Conservation (phyloP, 768 basidiomycete species). For the Lactarius trivialis region DNA sequence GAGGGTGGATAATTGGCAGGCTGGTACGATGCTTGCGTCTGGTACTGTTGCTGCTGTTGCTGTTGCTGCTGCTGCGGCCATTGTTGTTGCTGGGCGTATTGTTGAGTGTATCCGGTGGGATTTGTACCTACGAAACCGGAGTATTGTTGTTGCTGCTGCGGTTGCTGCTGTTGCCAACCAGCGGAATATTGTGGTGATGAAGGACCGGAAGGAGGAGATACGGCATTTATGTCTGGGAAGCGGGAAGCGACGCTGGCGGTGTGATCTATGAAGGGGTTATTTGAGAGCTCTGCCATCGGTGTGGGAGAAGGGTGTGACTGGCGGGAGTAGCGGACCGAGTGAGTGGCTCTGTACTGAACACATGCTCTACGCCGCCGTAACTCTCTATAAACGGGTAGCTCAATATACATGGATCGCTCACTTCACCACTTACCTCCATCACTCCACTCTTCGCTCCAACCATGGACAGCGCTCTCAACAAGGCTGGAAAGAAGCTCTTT, state of each 20-base stretch:
- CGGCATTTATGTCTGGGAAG: constrained; percentile 55
- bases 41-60: constrained; percentile 20
- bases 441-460: not conserved
- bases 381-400: constrained; percentile 5
- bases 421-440: constrained; percentile 4
- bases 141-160: constrained; percentile 19
- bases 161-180: constrained; percentile 38
- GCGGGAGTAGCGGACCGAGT: not conserved
- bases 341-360: no score
- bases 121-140: constrained; percentile 9
- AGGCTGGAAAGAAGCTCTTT: constrained; percentile 55
- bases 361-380: not conserved
- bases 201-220: constrained; percentile 18
- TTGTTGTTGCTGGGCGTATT: constrained; percentile 12
- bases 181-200: constrained; percentile 29
- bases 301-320: not conserved
- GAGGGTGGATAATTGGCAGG: constrained; percentile 15
- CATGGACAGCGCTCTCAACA: constrained; percentile 28
- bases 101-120: constrained; percentile 24
- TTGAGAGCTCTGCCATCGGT: constrained; percentile 35
- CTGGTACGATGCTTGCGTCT: constrained; percentile 8
- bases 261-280: constrained; percentile 65
- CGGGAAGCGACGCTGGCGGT: constrained; percentile 38
- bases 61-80: constrained; percentile 17
- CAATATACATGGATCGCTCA: not conserved